Evolutionary conservation across 345 rosid genomes (phyloP), one percentile per base, ranked within the genome.

Genomic region (Aurinia saxatilis): DNA sequence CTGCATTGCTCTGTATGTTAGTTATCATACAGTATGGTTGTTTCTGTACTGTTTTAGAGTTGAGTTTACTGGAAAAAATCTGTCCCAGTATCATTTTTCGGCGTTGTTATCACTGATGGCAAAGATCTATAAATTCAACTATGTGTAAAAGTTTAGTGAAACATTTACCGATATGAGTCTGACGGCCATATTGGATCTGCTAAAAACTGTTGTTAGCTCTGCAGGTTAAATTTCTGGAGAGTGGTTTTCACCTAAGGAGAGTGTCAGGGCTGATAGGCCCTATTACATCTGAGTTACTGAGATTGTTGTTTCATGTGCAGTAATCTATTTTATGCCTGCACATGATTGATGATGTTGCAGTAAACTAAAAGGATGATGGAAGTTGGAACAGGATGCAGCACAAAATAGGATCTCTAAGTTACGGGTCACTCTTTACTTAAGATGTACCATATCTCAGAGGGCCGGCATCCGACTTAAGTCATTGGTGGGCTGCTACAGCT

Each of bases 231-330:
- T 44, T 45, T 7, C 39, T 8, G 15, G 59, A 12, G 4, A 21
- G 14, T 57, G 49, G 19, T 38, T 34, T 38, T 56, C 50, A 41
- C 23, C 16, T 21, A 17, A 44, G 50, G 50, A 45, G 34, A 25
- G 12, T 29, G 48, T 5, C 27, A 40, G 9, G 14, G 21, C 21
- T 56, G 48, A 23, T 56, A 39, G 36, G 5, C 27, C 6, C 13
- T 7, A 39, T 9, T 8, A 27, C 49, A 27, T 57, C 38, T 41
- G 37, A 39, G 48, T 47, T 30, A 56, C 60, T 56, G 35, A 40
- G 23, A 57, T 40, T 57, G 49, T 57, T 57, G 62, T 57, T 35
- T 17, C 17, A 10, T 53, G 42, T 34, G 47, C 7, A 57, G 48
- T 37, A 8, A 55, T 21, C 33, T 9, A 21, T 38, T n/a, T 38